Conservation (phyloP, 345 rosid genomes). For the Populus nigra region DNA sequence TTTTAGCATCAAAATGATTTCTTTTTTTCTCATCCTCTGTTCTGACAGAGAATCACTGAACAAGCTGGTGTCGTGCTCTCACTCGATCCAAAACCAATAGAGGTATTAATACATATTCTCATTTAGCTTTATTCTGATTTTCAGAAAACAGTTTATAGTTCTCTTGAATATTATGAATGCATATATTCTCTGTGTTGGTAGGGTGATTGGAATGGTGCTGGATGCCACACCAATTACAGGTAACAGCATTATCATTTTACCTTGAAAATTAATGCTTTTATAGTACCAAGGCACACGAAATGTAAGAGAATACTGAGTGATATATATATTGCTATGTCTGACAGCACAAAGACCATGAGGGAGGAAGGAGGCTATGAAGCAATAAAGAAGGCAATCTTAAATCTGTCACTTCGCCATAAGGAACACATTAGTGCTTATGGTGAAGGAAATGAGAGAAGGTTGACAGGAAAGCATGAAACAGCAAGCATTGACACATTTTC, state of each 20-base stretch:
- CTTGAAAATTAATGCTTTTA: neutral
- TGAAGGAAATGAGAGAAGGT: constrained; percentile 97
- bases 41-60: constrained; percentile 87
- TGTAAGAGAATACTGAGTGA: neutral
- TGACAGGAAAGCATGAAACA: constrained; percentile 97
- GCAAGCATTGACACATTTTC: constrained; percentile 87
- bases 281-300: neutral
- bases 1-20: neutral
- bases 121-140: neutral
- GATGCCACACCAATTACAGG: constrained; percentile 97
- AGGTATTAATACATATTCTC: constrained; percentile 44
- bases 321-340: neutral
- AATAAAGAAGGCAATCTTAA: constrained; percentile 87
- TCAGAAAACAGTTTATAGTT: neutral
- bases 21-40: constrained; percentile 3
- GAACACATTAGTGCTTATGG: constrained; percentile 94
- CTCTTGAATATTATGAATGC: neutral
- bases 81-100: constrained; percentile 91
- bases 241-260: constrained; percentile 2
- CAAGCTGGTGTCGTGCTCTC: constrained; percentile 93
- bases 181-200: constrained; percentile 24
- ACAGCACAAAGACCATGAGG: constrained; percentile 92
- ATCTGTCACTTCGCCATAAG: constrained; percentile 80
- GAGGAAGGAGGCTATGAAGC: constrained; percentile 89
- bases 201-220: constrained; percentile 99